Percentiles rank a stretch among this genome's conserved stretches.
Evolutionary conservation across 1,139 yeast species (phyloP).

Genomic region (Candida neerlandica): DNA sequence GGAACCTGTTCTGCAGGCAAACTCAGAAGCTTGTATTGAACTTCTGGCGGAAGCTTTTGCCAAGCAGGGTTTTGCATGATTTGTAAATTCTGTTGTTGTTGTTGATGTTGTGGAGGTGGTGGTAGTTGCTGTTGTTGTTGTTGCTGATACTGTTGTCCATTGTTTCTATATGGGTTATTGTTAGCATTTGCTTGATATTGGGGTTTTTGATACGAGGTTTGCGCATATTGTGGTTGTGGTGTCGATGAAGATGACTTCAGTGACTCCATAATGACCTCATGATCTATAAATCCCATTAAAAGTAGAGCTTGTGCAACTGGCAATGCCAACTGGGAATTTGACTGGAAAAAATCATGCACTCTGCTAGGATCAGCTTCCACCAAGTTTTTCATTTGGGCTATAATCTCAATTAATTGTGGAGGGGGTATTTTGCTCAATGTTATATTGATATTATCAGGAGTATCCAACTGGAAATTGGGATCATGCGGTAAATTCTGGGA

Average conservation of each 20-base stretch:
- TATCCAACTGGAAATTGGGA: constrained; percentile 42
- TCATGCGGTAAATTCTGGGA: constrained; percentile 54
- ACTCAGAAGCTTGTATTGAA: constrained; percentile 50
- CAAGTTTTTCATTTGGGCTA: constrained; percentile 62
- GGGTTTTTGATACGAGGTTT: constrained; percentile 11
- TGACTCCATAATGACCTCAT: constrained; percentile 57
- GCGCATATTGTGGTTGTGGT: constrained; percentile 22
- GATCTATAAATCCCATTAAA: constrained; percentile 75
- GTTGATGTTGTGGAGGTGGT: constrained; percentile 17
- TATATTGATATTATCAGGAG: constrained; percentile 54
- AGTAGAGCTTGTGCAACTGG: constrained; percentile 72
- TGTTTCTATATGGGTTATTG: constrained; percentile 3
- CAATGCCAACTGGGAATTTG: constrained; percentile 61
- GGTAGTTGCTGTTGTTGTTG: constrained; percentile 14
- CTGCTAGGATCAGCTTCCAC: constrained; percentile 50
- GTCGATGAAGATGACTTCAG: constrained; percentile 33
- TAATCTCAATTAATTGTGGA: constrained; percentile 63
- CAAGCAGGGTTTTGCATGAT: constrained; percentile 28
- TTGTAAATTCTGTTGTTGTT: constrained; percentile 13
- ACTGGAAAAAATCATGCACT: constrained; percentile 52
- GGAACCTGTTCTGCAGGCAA: constrained; percentile 62
- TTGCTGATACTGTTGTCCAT: constrained; percentile 13
- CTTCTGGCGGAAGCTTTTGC: constrained; percentile 51
- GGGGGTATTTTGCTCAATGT: constrained; percentile 69
- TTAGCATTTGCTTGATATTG: constrained; percentile 8